Evolutionary conservation across 2,329 filamentous ascomycete species (phyloP).

Genomic region (Colletotrichum somersetense): DNA sequence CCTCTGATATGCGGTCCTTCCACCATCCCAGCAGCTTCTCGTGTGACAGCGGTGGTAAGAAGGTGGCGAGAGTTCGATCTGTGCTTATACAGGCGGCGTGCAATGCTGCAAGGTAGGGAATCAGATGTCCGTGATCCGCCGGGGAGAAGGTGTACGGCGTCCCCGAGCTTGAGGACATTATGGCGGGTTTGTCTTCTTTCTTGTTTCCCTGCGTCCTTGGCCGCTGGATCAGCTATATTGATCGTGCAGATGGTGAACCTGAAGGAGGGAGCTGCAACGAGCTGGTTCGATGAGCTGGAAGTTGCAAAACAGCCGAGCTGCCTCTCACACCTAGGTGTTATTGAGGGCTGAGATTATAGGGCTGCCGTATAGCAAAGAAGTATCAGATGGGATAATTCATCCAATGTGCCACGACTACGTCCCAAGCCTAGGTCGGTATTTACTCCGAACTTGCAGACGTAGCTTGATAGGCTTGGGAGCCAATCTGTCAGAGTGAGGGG

Average conservation of each 20-base stretch:
- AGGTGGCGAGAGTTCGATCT: slow-evolving; percentile 68
- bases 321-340: no score
- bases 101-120: slow-evolving; percentile 68
- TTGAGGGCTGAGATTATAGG: no score
- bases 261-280: no score
- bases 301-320: no score
- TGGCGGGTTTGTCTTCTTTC: not conserved
- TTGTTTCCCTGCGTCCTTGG: not conserved
- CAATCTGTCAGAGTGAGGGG: slow-evolving; percentile 17
- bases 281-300: no score
- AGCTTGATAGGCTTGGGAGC: not conserved
- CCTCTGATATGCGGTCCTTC: slow-evolving; percentile 65
- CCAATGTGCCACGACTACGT: not conserved
- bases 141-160: slow-evolving; percentile 56
- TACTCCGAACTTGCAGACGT: not conserved
- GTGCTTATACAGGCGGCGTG: slow-evolving; percentile 71
- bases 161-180: slow-evolving; percentile 39
- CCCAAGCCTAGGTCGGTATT: not conserved
- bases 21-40: slow-evolving; percentile 69
- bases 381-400: not conserved
- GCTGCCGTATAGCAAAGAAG: not conserved
- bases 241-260: no score
- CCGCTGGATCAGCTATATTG: no score
- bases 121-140: slow-evolving; percentile 62
- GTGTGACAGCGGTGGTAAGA: slow-evolving; percentile 70